Conservation (phyloP, 2,329 filamentous ascomycete genomes). For the Aspergillus luchuensis region DNA sequence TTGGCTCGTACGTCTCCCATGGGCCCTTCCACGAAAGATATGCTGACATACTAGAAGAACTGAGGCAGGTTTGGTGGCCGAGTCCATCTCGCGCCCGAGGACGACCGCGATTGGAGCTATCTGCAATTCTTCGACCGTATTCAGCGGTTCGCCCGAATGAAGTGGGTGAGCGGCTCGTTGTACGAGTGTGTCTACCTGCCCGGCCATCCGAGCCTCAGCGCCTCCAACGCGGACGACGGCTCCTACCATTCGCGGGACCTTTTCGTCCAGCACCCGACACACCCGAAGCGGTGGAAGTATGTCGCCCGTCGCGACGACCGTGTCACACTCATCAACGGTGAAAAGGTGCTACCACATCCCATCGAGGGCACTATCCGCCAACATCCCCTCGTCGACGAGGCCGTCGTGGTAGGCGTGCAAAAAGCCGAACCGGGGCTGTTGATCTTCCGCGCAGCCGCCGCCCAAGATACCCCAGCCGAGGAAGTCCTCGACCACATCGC, state of each 20-base stretch:
- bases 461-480: background rate
- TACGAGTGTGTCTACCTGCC: background rate
- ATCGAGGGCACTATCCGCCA: background rate
- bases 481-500: background rate
- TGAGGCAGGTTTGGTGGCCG: too few species aligned
- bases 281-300: constrained; percentile 25
- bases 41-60: too few species aligned
- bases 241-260: constrained; percentile 3
- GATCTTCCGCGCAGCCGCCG: constrained; percentile 15
- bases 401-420: constrained; percentile 1
- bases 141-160: background rate
- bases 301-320: constrained; percentile 24
- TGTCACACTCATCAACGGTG: constrained; percentile 18
- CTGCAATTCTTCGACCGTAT: background rate
- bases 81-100: too few species aligned
- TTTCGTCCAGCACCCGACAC: constrained; percentile 1
- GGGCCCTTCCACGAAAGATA: too few species aligned
- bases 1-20: too few species aligned
- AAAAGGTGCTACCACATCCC: constrained; percentile 9
- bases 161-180: background rate
- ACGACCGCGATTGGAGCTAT: background rate
- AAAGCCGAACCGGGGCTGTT: constrained; percentile 15
- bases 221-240: background rate
- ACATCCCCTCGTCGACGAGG: background rate
- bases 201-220: background rate